These are phyloP conservation scores for Apiospora saccharicola DNA, from an alignment of 2,329 filamentous ascomycete genomes.

Conservation along the genomic window DNA sequence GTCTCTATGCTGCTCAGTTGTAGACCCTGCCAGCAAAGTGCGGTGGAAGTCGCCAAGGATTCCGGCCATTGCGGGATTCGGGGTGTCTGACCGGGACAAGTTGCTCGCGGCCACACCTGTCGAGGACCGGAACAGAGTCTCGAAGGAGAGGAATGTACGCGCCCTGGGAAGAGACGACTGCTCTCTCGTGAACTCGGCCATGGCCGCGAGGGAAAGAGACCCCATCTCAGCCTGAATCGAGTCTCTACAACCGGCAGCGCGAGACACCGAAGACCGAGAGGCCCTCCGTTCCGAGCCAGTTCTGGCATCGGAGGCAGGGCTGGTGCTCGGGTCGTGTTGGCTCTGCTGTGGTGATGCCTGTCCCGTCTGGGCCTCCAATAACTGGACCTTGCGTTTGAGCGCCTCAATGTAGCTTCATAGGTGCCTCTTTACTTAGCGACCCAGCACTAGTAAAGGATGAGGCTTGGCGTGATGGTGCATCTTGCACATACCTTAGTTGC, in stretches of 20 bases:
- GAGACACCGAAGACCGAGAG: slow-evolving; percentile 28
- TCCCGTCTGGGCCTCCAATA: neutral
- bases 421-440: neutral
- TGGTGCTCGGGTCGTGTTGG: neutral
- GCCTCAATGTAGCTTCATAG: slow-evolving; percentile 8
- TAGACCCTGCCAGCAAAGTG: neutral
- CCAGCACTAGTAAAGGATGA: neutral
- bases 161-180: neutral
- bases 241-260: slow-evolving; percentile 35
- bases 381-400: neutral
- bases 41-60: neutral
- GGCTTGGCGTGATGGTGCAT: neutral
- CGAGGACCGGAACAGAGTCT: neutral
- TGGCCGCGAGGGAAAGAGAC: slow-evolving; percentile 41
- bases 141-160: neutral
- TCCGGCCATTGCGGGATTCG: neutral
- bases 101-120: neutral
- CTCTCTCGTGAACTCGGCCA: slow-evolving; percentile 38
- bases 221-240: slow-evolving; percentile 37
- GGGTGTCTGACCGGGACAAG: neutral
- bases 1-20: slow-evolving; percentile 12
- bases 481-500: neutral
- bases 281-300: slow-evolving; percentile 30
- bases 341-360: slow-evolving; percentile 1
- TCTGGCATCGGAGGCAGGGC: neutral